phyloP scores from a whole-genome alignment of 192 early-diverging fungal genomes.

The Gaertneriomyces sp. region DNA sequence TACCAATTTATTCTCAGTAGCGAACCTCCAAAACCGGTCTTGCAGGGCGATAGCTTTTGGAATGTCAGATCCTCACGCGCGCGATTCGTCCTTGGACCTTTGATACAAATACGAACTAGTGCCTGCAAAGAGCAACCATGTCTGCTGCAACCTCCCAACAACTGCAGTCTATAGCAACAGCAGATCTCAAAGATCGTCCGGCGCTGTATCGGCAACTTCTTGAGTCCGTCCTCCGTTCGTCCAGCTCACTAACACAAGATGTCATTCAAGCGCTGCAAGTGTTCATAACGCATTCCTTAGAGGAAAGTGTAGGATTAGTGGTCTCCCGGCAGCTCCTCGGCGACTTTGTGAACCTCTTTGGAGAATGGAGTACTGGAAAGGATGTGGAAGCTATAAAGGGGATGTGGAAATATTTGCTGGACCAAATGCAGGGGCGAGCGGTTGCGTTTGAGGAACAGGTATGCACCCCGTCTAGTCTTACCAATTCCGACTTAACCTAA shows the following conservation, averaged over 20 bases:
- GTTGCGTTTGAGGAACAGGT: conserved; percentile 86
- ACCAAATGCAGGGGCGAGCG: conserved; percentile 63
- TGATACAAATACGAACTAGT: too few relatives aligned
- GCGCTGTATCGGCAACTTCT: neutral
- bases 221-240: neutral
- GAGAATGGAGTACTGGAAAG: conserved; percentile 39
- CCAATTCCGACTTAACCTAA: neutral
- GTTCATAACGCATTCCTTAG: conserved; percentile 37
- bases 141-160: too few relatives aligned
- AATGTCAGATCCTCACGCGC: too few relatives aligned
- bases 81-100: too few relatives aligned
- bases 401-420: conserved; percentile 65
- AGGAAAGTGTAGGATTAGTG: conserved; percentile 65
- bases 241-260: neutral
- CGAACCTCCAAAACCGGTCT: too few relatives aligned
- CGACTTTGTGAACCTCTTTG: conserved; percentile 65
- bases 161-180: neutral
- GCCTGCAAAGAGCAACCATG: too few relatives aligned
- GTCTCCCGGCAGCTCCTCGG: conserved; percentile 68
- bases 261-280: conserved; percentile 11
- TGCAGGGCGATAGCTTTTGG: too few relatives aligned
- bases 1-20: too few relatives aligned
- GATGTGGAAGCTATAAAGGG: conserved; percentile 36
- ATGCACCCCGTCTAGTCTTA: neutral
- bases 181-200: conserved; percentile 4